phyloP scores from a whole-genome alignment of 106 monocot species.

The Hemerocallis citrina region DNA sequence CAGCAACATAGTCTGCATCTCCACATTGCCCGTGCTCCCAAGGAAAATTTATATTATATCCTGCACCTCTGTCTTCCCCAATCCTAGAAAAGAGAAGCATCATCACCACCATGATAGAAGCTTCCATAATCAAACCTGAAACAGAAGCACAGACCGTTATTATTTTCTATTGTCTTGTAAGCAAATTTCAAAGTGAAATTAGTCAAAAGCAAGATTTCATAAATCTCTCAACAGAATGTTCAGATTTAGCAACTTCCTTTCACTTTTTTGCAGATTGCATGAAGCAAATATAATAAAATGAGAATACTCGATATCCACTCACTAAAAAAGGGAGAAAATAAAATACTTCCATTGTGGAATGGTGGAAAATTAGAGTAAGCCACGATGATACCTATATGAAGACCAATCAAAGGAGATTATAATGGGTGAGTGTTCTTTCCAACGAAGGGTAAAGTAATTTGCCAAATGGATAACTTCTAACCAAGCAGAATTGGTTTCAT shows the following conservation, averaged over 20 bases:
- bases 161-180: not conserved
- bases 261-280: not conserved
- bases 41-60: constrained; percentile 95
- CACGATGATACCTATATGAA: too few species aligned
- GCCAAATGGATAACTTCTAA: too few species aligned
- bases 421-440: too few species aligned
- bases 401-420: too few species aligned
- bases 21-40: constrained; percentile 93
- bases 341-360: too few species aligned
- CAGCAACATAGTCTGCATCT: constrained; percentile 89
- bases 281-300: not conserved
- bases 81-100: constrained; percentile 72
- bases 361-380: too few species aligned
- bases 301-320: not conserved
- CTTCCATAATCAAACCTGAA: constrained; percentile 85
- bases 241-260: not conserved
- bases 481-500: too few species aligned
- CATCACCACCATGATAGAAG: constrained; percentile 75
- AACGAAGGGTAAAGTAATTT: too few species aligned
- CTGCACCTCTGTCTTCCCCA: constrained; percentile 77
- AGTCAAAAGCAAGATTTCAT: not conserved
- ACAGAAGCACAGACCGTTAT: not conserved
- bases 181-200: not conserved
- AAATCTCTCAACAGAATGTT: not conserved
- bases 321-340: too few species aligned